Evolutionary conservation across 2,329 filamentous ascomycete genomes (phyloP), one percentile per base, ranked within the genome.

Genomic region (Fusarium bactridioides): DNA sequence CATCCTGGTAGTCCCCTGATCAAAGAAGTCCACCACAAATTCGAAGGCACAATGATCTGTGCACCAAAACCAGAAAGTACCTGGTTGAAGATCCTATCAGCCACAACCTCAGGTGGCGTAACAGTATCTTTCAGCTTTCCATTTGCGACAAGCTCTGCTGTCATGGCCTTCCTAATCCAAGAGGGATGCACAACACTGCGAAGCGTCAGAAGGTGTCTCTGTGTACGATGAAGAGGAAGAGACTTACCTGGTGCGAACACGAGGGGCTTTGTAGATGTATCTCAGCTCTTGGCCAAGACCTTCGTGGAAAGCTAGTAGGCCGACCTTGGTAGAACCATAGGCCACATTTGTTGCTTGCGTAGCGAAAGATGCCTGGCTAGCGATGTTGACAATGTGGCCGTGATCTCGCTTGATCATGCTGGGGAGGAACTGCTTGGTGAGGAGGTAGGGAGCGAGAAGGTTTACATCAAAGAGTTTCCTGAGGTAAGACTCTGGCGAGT

Each of bases 301-400:
- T 78, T 93, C 90, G 76, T 93, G 90, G 79, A 93, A 90, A 5
- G 87, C 81, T 7, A 90, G 78, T 3, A 89, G 86, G 0, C 87
- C 90, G 2, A 90, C 85, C 80, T 93, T 93, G 63, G 84, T 86
- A 10, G 87, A 84, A 4, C 84, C 83, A 80, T 93, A 93, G 80
- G 92, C 89, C 37, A 89, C 86, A 83, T 92, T 87, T 64, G 84
- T 84, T 4, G 90, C 87, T 1, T 88, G 85, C 4, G 86, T 82
- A 9, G 87, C 75, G 77, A 88, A 92, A 12, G 86, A 86, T 0
- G 90, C 90, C 38, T 89, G 82, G 12, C 86, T 89, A 18, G 91
- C 89, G n/a, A 93, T 86, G 1, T 88, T 93, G 35, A 93, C 88
- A 27, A 93, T 80, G 84, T 91, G 91, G 48, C 91, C 91, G 80